Base-by-base conservation (phyloP, 306 rosid species). In the Spatholobus suberectus region DNA sequence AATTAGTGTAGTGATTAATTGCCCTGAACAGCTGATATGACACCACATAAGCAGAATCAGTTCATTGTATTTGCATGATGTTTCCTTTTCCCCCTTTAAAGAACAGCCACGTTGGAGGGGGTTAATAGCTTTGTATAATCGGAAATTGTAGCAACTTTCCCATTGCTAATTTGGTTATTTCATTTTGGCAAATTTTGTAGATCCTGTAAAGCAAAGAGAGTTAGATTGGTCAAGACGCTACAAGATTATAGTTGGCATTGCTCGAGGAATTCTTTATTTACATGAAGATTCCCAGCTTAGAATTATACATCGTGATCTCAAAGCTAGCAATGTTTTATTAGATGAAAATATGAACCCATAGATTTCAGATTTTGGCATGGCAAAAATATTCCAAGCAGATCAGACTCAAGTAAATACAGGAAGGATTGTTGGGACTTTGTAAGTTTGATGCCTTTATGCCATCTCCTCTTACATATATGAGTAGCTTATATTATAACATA, bases 321-420 rank as follows among this genome's bases (percentile, higher is more conserved):
- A 93, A 82, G 89, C 89, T 14, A 90, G 96, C 35, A 93, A 91
- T 63, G 59, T 93, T 65, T 57, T 93, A 9, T 47, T 91, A 75
- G 97, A 90, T 51, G 72, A 21, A 11, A 59, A 87, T 1, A 82
- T 94, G 93, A 84, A 86, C 0, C 77, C 97, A 2, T 91, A 91
- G 59, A 94, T 91, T 32, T 87, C 92, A 20, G 97, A 94, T 76
- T 94, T 94, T 85, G 97, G 97, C 2, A 87, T 87, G 90, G 97
- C 97, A 15, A 91, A 73, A 65, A 82, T 89, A 18, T 85, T 89
- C 35, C 78, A 21, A 4, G 83, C 34, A 3, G 90, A 88, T n/a
- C 90, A 89, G 37, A 82, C 83, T 54, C 87, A 84, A 78, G 91
- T 84, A 5, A 84, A 75, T 54, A 94, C 97, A 0, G 70, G 55